phyloP scores from a whole-genome alignment of 495 filamentous ascomycete species.

The Poronia punctata region DNA sequence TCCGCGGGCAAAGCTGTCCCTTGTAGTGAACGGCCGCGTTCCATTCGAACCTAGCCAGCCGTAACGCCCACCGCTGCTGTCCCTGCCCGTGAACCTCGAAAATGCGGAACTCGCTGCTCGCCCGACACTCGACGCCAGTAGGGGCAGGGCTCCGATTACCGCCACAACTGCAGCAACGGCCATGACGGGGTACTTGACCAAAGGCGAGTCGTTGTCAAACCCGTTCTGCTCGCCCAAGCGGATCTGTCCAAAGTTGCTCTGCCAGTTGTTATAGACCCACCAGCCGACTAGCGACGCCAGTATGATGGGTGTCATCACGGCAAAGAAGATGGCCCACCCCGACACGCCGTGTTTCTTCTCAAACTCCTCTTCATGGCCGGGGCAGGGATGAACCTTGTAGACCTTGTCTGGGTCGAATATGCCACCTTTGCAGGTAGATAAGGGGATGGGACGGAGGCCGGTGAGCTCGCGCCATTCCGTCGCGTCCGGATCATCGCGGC shows the following conservation, averaged over 20 bases:
- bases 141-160: conserved; percentile 64
- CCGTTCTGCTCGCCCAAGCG: conserved; percentile 61
- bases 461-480: conserved; percentile 74
- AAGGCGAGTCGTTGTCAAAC: conserved; percentile 58
- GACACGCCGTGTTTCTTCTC: conserved; percentile 62
- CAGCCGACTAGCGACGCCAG: conserved; percentile 68
- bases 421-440: conserved; percentile 78
- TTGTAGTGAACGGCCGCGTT: conserved; percentile 64
- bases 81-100: conserved; percentile 34
- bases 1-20: conserved; percentile 77
- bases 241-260: conserved; percentile 84
- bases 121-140: conserved; percentile 61
- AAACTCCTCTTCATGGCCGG: conserved; percentile 70
- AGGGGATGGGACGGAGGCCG: conserved; percentile 84
- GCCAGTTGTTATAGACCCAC: conserved; percentile 80
- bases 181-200: conserved; percentile 72
- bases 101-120: conserved; percentile 45
- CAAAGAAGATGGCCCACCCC: conserved; percentile 77
- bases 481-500: conserved; percentile 55
- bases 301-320: conserved; percentile 63
- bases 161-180: conserved; percentile 71
- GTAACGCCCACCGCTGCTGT: conserved; percentile 31
- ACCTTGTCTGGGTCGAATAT: conserved; percentile 56
- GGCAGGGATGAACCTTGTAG: conserved; percentile 53
- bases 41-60: conserved; percentile 41